A percentile compares a stretch with the other conserved stretches of the same genome.
Conservation (phyloP, 306 rosid species). For the Crotalaria pallida region DNA sequence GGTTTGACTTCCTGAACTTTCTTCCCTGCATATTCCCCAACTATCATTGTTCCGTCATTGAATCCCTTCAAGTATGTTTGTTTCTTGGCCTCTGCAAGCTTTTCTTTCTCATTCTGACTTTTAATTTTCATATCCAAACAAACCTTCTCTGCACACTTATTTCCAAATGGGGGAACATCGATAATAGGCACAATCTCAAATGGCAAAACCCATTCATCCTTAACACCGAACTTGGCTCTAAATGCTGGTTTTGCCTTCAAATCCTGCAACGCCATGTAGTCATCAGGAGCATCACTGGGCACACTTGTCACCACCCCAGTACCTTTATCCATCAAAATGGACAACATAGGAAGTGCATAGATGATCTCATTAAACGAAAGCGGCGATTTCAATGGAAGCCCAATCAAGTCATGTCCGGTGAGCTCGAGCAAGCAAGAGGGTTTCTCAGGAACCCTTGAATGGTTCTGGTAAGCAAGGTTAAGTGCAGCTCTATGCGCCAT, state of each 20-base stretch:
- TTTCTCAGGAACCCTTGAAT: conserved; percentile 60
- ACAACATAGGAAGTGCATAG: conserved; percentile 93
- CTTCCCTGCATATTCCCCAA: conserved; percentile 66
- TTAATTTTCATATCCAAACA: conserved; percentile 77
- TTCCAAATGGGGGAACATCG: conserved; percentile 69
- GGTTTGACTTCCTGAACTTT: conserved; percentile 86
- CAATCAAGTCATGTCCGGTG: conserved; percentile 82
- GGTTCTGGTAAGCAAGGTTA: conserved; percentile 82
- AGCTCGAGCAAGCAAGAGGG: conserved; percentile 75
- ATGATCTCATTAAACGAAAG: conserved; percentile 62
- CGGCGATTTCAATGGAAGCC: conserved; percentile 83
- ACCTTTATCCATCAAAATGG: conserved; percentile 89
- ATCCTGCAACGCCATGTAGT: conserved; percentile 87
- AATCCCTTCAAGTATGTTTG: conserved; percentile 91
- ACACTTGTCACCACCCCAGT: conserved; percentile 95
- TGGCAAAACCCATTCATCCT: conserved; percentile 90
- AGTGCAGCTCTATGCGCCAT: conserved; percentile 71
- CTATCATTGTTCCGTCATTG: conserved; percentile 77
- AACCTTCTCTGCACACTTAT: conserved; percentile 76
- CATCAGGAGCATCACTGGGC: conserved; percentile 97
- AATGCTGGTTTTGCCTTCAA: conserved; percentile 69
- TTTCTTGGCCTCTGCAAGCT: conserved; percentile 91
- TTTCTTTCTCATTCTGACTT: conserved; percentile 91
- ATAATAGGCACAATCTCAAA: conserved; percentile 83
- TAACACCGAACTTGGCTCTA: conserved; percentile 70